Percentiles rank a stretch among this genome's conserved stretches.
Conservation (phyloP, 2,329 filamentous ascomycete species). For the Xylaria sp. region DNA sequence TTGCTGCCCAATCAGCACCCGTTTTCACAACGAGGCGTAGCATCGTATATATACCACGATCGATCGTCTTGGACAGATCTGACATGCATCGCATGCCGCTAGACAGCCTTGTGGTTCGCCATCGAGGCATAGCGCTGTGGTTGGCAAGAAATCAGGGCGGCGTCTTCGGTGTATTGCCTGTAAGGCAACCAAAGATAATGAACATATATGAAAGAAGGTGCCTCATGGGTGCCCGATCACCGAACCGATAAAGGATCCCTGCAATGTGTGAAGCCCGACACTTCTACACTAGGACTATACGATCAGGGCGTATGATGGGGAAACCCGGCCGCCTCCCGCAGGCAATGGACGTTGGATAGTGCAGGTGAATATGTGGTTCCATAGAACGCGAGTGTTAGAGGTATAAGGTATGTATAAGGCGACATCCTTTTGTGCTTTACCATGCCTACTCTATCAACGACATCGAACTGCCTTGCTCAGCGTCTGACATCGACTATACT, state of each 20-base stretch:
- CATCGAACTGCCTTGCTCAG: constrained; percentile 1
- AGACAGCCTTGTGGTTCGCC: constrained; percentile 37
- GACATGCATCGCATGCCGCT: constrained; percentile 20
- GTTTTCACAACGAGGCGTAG: constrained; percentile 5
- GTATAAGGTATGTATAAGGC: constrained; percentile 26
- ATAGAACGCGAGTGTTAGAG: not conserved
- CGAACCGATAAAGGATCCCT: constrained; percentile 3
- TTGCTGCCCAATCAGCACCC: constrained; percentile 32
- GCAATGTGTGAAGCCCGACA: constrained; percentile 9
- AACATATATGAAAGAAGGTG: not conserved
- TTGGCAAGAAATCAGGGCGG: constrained; percentile 21
- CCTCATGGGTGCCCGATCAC: constrained; percentile 27
- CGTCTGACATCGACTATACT: constrained; percentile 8
- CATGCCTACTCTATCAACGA: not conserved
- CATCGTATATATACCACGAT: not conserved
- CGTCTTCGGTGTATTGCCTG: constrained; percentile 34
- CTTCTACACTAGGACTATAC: not conserved
- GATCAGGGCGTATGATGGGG: not conserved
- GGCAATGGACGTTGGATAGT: not conserved
- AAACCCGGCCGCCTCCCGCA: too few species aligned
- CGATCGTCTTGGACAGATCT: constrained; percentile 16
- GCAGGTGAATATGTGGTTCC: not conserved
- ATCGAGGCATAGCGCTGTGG: constrained; percentile 1
- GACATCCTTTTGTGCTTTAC: constrained; percentile 11
- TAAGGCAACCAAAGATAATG: not conserved